Conservation (phyloP, 2,329 filamentous ascomycete species). For the Aspergillus aculeatus region DNA sequence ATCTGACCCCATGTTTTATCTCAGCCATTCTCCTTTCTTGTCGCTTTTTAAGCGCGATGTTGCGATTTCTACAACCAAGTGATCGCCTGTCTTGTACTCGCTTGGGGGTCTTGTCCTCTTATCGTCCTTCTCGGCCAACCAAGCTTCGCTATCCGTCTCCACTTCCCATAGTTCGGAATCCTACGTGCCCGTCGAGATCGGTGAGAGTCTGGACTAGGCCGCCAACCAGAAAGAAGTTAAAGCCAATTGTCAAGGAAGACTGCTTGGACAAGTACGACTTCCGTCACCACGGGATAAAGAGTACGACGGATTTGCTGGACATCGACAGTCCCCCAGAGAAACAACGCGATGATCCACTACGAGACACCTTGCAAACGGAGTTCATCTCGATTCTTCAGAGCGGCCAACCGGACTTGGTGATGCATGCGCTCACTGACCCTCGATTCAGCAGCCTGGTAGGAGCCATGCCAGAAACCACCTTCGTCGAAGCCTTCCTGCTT, state of each 20-base stretch:
- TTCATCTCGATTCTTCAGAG: constrained; percentile 34
- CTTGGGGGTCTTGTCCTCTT: constrained; percentile 26
- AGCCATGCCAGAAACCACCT: constrained; percentile 54
- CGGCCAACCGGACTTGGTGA: constrained; percentile 42
- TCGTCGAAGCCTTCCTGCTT: constrained; percentile 63
- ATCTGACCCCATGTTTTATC: neutral
- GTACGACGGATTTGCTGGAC: constrained; percentile 4
- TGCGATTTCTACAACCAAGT: constrained; percentile 22
- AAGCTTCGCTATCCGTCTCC: constrained; percentile 9
- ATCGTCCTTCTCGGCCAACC: constrained; percentile 18
- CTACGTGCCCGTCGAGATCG: constrained; percentile 3
- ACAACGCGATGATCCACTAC: neutral
- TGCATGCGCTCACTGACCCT: constrained; percentile 36
- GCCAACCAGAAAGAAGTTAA: neutral
- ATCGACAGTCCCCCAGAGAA: neutral
- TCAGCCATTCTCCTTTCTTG: neutral
- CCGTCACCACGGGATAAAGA: neutral
- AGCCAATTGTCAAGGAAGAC: neutral
- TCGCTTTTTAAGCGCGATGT: constrained; percentile 17
- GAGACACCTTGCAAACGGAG: constrained; percentile 4
- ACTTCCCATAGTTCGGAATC: constrained; percentile 7
- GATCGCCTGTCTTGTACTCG: constrained; percentile 28
- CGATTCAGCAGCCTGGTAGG: constrained; percentile 30
- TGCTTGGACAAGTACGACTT: neutral
- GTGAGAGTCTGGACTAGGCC: neutral